Conservation (phyloP, 1,139 yeast species). For the Lodderomyces oxycetoniae region DNA sequence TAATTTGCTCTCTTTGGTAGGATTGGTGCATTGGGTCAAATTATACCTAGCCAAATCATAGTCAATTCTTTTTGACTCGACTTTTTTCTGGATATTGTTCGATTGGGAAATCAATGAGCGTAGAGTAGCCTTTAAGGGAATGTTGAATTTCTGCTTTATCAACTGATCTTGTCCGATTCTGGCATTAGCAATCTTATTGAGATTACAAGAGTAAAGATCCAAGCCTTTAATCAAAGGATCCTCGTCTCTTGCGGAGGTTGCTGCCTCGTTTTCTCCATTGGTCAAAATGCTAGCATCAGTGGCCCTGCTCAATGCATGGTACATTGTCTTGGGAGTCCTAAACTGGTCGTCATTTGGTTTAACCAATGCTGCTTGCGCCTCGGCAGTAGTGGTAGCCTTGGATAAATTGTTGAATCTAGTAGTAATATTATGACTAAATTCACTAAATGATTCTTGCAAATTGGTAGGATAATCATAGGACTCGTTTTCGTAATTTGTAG, state of each 20-base stretch:
- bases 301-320: slow-evolving; percentile 80
- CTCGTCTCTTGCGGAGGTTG: slow-evolving; percentile 40
- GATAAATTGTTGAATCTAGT: slow-evolving; percentile 65
- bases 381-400: slow-evolving; percentile 73
- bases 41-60: slow-evolving; percentile 74
- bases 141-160: slow-evolving; percentile 66
- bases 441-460: slow-evolving; percentile 66
- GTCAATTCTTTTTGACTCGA: slow-evolving; percentile 72
- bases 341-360: slow-evolving; percentile 49
- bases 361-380: slow-evolving; percentile 74
- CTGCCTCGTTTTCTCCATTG: slow-evolving; percentile 35
- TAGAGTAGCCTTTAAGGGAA: slow-evolving; percentile 60
- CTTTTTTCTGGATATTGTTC: slow-evolving; percentile 66
- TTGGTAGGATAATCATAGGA: slow-evolving; percentile 86
- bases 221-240: slow-evolving; percentile 42
- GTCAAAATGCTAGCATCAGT: slow-evolving; percentile 52
- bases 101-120: slow-evolving; percentile 64
- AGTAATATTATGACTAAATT: slow-evolving; percentile 65
- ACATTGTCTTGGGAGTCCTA: slow-evolving; percentile 75
- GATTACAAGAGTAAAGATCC: slow-evolving; percentile 40
- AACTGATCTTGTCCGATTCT: slow-evolving; percentile 79
- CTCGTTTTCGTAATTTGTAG: slow-evolving; percentile 68
- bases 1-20: slow-evolving; percentile 70
- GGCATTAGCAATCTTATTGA: slow-evolving; percentile 73
- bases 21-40: slow-evolving; percentile 62